phyloP scores from a whole-genome alignment of 2,329 filamentous ascomycete species.

The Fusarium redolens region DNA sequence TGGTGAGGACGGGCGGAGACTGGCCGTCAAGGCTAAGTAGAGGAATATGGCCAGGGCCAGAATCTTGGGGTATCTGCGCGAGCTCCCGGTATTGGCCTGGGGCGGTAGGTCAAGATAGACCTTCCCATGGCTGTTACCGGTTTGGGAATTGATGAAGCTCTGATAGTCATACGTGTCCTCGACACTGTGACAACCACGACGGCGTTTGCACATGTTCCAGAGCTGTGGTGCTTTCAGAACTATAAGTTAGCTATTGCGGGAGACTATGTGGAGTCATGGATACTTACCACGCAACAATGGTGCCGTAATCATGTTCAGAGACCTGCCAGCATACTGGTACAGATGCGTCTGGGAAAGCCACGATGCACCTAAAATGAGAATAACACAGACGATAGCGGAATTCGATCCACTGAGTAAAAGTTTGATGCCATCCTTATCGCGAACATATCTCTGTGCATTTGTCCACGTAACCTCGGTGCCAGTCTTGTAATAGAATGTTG shows the following conservation, averaged over 20 bases:
- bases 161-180: neutral
- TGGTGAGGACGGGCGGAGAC: conserved; percentile 42
- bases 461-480: conserved; percentile 46
- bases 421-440: conserved; percentile 44
- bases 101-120: neutral
- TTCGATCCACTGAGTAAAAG: conserved; percentile 45
- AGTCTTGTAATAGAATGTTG: conserved; percentile 15
- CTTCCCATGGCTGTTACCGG: neutral
- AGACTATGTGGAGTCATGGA: neutral
- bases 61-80: neutral
- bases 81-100: neutral
- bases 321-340: conserved; percentile 4
- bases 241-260: neutral
- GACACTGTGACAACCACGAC: neutral
- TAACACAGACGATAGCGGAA: conserved; percentile 31
- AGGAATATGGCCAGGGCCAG: neutral
- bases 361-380: conserved; percentile 36
- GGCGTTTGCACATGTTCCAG: neutral
- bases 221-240: conserved; percentile 15
- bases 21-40: conserved; percentile 24
- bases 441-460: conserved; percentile 42
- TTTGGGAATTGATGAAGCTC: neutral
- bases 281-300: too few species aligned
- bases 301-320: too few species aligned
- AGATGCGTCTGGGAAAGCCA: conserved; percentile 37